phyloP scores from a whole-genome alignment of 2,329 filamentous ascomycete species.

The Beauveria medogensis region DNA sequence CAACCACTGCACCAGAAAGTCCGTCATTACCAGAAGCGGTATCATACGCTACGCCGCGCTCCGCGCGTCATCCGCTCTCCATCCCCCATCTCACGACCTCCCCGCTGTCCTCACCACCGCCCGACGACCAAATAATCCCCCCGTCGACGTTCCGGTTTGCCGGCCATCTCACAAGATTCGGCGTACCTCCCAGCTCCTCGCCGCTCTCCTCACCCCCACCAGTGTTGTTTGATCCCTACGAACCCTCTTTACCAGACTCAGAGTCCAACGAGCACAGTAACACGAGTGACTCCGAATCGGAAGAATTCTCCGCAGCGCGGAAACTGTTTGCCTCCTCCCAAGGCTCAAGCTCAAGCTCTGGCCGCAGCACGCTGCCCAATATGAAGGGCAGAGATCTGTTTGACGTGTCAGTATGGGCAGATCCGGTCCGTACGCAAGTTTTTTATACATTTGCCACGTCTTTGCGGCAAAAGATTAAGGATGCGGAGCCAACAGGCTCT shows the following conservation, averaged over 20 bases:
- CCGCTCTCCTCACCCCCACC: conserved; percentile 51
- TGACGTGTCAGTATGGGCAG: conserved; percentile 61
- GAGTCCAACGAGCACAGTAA: conserved; percentile 29
- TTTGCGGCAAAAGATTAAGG: conserved; percentile 53
- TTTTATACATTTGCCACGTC: conserved; percentile 67
- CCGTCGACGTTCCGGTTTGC: conserved; percentile 19
- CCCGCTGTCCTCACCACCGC: conserved; percentile 31
- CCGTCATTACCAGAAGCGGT: conserved; percentile 5
- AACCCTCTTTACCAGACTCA: conserved; percentile 27
- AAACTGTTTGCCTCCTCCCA: conserved; percentile 33
- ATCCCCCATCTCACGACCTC: conserved; percentile 22
- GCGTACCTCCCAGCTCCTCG: conserved; percentile 35
- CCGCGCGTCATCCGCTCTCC: conserved; percentile 12
- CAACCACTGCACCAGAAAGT: not conserved
- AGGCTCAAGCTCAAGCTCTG: conserved; percentile 23
- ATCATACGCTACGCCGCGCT: conserved; percentile 12
- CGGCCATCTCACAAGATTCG: conserved; percentile 16
- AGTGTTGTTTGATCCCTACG: conserved; percentile 43
- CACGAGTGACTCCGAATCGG: conserved; percentile 36
- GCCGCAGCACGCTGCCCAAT: conserved; percentile 40
- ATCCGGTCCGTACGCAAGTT: conserved; percentile 58
- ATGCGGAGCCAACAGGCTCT: conserved; percentile 55
- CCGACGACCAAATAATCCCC: conserved; percentile 22
- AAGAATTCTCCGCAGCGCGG: conserved; percentile 33
- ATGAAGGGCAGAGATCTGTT: conserved; percentile 67